phyloP scores from a whole-genome alignment of 345 rosid species.

The Eucalyptus pauciflora region DNA sequence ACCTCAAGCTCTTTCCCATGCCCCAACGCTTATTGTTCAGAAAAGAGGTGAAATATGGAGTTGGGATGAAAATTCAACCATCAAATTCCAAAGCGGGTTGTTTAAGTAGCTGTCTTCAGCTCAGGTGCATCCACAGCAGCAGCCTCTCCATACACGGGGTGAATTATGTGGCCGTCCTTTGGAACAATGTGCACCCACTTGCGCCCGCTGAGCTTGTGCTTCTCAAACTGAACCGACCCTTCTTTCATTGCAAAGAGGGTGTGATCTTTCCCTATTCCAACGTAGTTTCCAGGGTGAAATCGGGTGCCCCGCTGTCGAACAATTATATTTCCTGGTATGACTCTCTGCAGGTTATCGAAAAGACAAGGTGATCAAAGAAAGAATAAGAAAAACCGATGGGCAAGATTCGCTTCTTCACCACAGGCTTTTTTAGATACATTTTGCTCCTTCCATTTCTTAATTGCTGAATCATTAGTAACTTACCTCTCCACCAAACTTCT shows the following conservation, averaged over 20 bases:
- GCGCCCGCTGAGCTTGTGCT: conserved; percentile 63
- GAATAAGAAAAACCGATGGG: background rate
- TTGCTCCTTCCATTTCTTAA: background rate
- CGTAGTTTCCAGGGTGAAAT: conserved; percentile 89
- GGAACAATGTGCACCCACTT: conserved; percentile 17
- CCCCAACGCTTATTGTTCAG: background rate
- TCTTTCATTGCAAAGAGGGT: conserved; percentile 33
- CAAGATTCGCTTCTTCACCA: background rate
- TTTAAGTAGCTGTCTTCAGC: background rate
- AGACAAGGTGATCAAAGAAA: background rate
- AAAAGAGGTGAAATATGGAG: background rate
- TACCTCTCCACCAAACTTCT: conserved; percentile 95
- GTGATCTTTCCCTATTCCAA: conserved; percentile 40
- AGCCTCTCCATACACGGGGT: conserved; percentile 39
- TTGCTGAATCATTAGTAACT: background rate
- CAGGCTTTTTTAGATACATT: background rate
- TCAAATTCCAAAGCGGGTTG: background rate
- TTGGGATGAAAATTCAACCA: background rate
- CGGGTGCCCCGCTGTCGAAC: conserved; percentile 86
- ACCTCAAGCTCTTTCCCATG: background rate
- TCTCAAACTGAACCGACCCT: conserved; percentile 56
- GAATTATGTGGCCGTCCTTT: conserved; percentile 62
- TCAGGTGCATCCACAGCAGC: background rate
- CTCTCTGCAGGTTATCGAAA: conserved; percentile 28
- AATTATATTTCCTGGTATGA: conserved; percentile 87